Base-by-base conservation (phyloP, 441 rosid genomes). In the Viola pubescens region DNA sequence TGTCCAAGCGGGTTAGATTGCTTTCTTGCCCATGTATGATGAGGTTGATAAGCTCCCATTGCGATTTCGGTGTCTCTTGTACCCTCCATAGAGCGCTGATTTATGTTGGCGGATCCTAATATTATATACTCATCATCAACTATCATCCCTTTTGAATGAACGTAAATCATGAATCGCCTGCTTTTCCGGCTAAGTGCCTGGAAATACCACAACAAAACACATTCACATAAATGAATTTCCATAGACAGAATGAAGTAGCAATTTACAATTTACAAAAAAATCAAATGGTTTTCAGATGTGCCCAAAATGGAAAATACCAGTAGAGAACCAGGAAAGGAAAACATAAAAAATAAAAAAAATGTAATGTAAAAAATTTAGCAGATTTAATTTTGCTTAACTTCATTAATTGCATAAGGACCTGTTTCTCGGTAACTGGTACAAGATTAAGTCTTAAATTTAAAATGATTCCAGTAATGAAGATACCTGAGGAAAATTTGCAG, bases 1-100 rank as follows among this genome's bases (percentile, higher is more conserved):
- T 92, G 97, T 65, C 95, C 98, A 16, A 61, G 81, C 9, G 98
- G 98, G 73, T 77, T 75, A 6, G 82, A 78, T 9, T 41, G 75
- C 54, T 79, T 76, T 72, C 77, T 73, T 52, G 87, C 91, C 94
- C 96, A 85, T 11, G 94, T 85, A 73, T 89, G 81, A 46, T 75
- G 80, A 72, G 98, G 98, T 78, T 92, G 98, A 75, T 92, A 92
- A 52, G 96, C 92, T 62, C 98, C 98, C 97, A 92, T 92, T 56
- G 98, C 98, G 63, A 92, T 92, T 76, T 92, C 97, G 8, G 97
- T 87, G 63, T 92, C 98, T 74, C 97, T 79, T 12, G 97, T 82
- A 50, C 97, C 98, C 65, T 89, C 98, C 89, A 92, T 79, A 53
- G 98, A 92, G 1, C 98, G 84, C 79, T 89, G 98, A 63, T 92